Evolutionary conservation across 192 early-diverging fungal genomes (phyloP), one percentile per base, ranked within the genome.

Genomic region (Haplosporangium gracile): DNA sequence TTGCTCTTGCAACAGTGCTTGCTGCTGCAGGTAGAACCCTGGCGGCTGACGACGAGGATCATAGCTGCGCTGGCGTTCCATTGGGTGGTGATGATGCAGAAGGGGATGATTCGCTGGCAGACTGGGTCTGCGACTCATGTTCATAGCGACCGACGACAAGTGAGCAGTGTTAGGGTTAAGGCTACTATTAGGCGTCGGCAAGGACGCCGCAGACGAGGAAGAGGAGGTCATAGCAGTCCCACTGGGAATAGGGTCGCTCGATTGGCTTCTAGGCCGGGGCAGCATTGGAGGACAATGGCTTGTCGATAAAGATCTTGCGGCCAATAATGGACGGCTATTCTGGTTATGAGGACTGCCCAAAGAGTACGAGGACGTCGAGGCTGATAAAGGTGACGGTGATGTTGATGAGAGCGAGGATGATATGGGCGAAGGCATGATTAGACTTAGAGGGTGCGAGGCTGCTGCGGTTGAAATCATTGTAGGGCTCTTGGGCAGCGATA

Each of bases 381-480:
- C 49, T 18, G 49, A 32, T 11, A 65, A 2, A 32, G 60, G 29
- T 10, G 29, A 65, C 15, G 60, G n/a, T 2, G 29, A 32, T 65
- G 60, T 29, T 34, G 29, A 13, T 4, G 26, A 65, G 26, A 10
- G 11, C 26, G 60, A 65, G 29, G 74, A 29, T 8, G 79, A 72
- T 5, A 78, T 74, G 0, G 79, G 74, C 20, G 73, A 72, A 22
- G 82, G 73, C n/a, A 79, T 79, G 1, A 63, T 68, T 39, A 79
- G 73, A 36, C 68, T 71, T 22, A 72, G 65, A 36, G 82, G 77
- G 63, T 85, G 78, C 36, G 82, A 79, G 7, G 76, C 16, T 2
- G 26, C 76, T 10, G 82, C 43, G 18, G 82, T 79, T 0, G 82
- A 79, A 36, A 85, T 72, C 73, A 85, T 79, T 29, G 55, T 65